A percentile compares a stretch with the other conserved stretches of the same genome.
phyloP scores from a whole-genome alignment of 2,329 filamentous ascomycete species.

The Alternaria alternata region DNA sequence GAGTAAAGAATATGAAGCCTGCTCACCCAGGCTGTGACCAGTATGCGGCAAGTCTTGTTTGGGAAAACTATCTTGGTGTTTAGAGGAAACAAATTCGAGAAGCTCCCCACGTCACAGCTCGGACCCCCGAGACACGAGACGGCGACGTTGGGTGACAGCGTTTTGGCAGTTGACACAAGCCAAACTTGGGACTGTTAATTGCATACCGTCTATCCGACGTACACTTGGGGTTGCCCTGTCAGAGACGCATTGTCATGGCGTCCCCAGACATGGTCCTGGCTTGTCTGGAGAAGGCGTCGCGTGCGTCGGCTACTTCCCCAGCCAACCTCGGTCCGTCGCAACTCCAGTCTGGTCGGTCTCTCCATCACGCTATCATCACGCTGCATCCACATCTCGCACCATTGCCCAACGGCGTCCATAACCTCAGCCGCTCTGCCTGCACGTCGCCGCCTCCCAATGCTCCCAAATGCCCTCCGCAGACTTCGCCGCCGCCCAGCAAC shows the following conservation, averaged over 20 bases:
- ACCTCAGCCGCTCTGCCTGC: conserved; percentile 10
- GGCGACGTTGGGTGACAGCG: background rate
- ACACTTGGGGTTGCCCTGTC: background rate
- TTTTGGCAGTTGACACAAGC: background rate
- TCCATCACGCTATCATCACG: conserved; percentile 32
- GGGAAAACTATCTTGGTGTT: conserved; percentile 21
- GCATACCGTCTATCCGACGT: background rate
- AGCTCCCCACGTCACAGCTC: conserved; percentile 35
- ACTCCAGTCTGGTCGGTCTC: conserved; percentile 10
- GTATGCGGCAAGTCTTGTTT: conserved; percentile 18
- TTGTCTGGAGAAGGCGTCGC: conserved; percentile 4
- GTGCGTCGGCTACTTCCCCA: conserved; percentile 9
- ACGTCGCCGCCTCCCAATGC: conserved; percentile 23
- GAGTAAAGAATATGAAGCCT: conserved; percentile 15
- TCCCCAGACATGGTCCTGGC: background rate
- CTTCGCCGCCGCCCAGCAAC: conserved; percentile 89
- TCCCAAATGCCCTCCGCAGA: conserved; percentile 61
- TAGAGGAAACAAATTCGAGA: conserved; percentile 12
- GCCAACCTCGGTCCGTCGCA: conserved; percentile 41
- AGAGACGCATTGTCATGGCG: background rate
- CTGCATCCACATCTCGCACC: conserved; percentile 6
- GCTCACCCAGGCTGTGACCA: conserved; percentile 40
- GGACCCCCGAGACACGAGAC: conserved; percentile 21
- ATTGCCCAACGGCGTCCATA: conserved; percentile 2
- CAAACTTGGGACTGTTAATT: background rate